Evolutionary conservation across 768 basidiomycete species (phyloP).

Genomic region (Naganishia vishniacii): DNA sequence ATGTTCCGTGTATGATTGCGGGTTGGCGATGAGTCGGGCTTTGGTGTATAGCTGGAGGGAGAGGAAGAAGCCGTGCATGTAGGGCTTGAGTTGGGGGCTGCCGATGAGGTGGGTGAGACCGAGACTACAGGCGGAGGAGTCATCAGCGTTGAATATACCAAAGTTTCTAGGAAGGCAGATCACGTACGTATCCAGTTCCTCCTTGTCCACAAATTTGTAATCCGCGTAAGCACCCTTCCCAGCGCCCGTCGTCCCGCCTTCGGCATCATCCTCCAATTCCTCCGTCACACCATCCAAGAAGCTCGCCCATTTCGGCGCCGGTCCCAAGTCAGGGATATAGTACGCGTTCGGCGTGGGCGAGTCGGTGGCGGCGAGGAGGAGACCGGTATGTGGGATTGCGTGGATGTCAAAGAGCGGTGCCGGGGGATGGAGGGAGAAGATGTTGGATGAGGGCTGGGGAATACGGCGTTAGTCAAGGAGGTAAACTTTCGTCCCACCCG

Average conservation of each 20-base stretch:
- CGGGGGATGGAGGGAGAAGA: constrained; percentile 85
- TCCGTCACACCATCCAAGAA: constrained; percentile 99
- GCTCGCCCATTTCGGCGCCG: constrained; percentile 91
- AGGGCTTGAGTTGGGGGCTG: constrained; percentile 90
- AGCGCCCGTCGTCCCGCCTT: constrained; percentile 52
- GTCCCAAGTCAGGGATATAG: constrained; percentile 92
- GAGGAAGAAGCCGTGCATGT: constrained; percentile 99
- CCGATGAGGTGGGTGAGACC: constrained; percentile 93
- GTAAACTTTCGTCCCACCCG: neutral
- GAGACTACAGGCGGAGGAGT: constrained; percentile 55
- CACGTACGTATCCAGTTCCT: constrained; percentile 65
- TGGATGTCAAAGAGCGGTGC: constrained; percentile 84
- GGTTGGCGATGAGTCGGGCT: constrained; percentile 90
- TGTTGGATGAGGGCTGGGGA: constrained; percentile 70
- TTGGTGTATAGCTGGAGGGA: constrained; percentile 93
- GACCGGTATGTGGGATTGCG: constrained; percentile 79
- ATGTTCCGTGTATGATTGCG: constrained; percentile 90
- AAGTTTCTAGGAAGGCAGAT: neutral
- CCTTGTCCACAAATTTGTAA: constrained; percentile 90
- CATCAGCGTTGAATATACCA: neutral
- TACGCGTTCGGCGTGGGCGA: constrained; percentile 92
- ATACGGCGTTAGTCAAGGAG: neutral
- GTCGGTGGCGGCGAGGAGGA: constrained; percentile 89
- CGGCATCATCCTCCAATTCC: constrained; percentile 83
- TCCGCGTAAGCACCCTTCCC: constrained; percentile 70